These are phyloP conservation scores for Drechslerella stenobrocha DNA, from an alignment of 2,329 filamentous ascomycete species.

Conservation along the genomic window DNA sequence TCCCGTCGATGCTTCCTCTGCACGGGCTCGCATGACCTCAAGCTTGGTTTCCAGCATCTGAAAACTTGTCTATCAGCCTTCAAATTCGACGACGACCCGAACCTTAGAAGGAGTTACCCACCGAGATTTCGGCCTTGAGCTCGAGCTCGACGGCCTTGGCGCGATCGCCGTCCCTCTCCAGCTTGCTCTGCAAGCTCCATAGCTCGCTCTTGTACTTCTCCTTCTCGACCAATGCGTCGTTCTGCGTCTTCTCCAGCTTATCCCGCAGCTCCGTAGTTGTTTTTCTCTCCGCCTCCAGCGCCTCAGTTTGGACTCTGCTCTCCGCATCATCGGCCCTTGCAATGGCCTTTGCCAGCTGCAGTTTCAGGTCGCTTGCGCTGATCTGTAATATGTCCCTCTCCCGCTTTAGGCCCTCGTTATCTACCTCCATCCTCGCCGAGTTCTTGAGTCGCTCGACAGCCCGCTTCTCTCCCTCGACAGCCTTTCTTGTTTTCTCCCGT, in stretches of 20 bases:
- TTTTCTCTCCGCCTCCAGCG: conserved; percentile 68
- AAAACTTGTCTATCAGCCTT: no score
- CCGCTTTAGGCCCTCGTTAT: conserved; percentile 39
- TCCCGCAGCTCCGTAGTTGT: conserved; percentile 63
- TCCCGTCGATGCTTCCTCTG: conserved; percentile 86
- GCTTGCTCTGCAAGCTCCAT: conserved; percentile 74
- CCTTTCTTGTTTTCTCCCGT: conserved; percentile 60
- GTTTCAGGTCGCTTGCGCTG: conserved; percentile 60
- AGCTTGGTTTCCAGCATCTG: conserved; percentile 82
- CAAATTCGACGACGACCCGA: no score
- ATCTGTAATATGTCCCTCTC: conserved; percentile 58
- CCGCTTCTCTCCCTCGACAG: conserved; percentile 60
- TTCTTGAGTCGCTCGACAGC: conserved; percentile 46
- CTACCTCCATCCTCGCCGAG: conserved; percentile 44
- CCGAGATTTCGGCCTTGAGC: conserved; percentile 69
- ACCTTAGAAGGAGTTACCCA: no score
- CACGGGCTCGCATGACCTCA: conserved; percentile 79
- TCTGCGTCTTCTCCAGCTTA: conserved; percentile 49
- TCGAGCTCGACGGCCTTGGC: conserved; percentile 70
- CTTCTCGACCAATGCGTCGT: conserved; percentile 48
- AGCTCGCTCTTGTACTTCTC: conserved; percentile 64
- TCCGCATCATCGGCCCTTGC: conserved; percentile 69
- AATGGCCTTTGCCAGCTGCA: conserved; percentile 64
- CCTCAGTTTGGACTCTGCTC: conserved; percentile 68
- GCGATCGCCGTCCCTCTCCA: conserved; percentile 72